These are phyloP conservation scores for Cochlearia excelsa DNA, from an alignment of 345 rosid genomes.

Conservation along the genomic window DNA sequence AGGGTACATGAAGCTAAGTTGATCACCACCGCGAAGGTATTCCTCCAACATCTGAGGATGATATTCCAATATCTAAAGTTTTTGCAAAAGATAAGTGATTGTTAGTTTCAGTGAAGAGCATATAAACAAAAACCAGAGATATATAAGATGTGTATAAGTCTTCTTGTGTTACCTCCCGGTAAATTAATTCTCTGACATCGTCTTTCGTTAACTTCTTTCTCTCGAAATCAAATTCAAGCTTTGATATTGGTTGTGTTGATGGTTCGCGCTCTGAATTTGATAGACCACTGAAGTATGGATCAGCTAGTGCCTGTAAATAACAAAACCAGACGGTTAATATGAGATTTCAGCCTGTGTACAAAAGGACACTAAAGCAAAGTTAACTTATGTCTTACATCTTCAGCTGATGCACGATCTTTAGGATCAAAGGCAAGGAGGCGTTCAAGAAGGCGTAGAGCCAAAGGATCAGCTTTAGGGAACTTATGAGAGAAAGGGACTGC, in stretches of 20 bases:
- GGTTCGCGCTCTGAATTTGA: conserved; percentile 90
- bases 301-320: conserved; percentile 72
- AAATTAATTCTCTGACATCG: conserved; percentile 93
- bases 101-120: conserved; percentile 21
- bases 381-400: conserved; percentile 48
- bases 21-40: conserved; percentile 40
- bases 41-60: conserved; percentile 98
- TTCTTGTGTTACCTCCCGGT: conserved; percentile 68
- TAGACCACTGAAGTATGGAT: conserved; percentile 85
- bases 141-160: background rate
- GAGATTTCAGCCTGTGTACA: background rate
- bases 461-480: conserved; percentile 77
- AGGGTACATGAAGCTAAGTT: conserved; percentile 41
- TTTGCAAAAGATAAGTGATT: conserved; percentile 14
- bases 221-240: conserved; percentile 97
- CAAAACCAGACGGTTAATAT: conserved; percentile 9
- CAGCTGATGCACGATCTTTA: conserved; percentile 92
- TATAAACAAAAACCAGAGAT: conserved; percentile 20
- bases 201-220: conserved; percentile 89
- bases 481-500: conserved; percentile 75
- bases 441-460: conserved; percentile 73
- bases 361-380: background rate
- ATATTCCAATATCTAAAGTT: conserved; percentile 69
- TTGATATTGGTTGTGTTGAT: conserved; percentile 83
- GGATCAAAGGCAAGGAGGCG: conserved; percentile 95